Percentiles rank a stretch among this genome's conserved stretches.
Evolutionary conservation across 139 green algal genomes (phyloP).

Genomic region (Asterochloris sp.): DNA sequence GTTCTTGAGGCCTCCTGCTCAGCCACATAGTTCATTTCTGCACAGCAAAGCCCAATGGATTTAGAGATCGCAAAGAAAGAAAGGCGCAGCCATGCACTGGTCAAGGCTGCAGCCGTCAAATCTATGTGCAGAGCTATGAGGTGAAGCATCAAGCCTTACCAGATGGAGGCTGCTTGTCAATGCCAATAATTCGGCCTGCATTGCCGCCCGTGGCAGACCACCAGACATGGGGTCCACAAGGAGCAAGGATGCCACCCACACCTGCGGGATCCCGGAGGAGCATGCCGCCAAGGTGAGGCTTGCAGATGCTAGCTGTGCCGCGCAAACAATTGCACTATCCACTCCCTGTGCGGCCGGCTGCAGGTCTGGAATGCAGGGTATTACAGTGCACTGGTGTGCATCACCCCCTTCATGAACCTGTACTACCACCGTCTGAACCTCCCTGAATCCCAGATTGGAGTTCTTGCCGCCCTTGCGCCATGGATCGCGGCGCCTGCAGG

Average conservation of each 20-base stretch:
- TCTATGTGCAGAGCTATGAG: too few relatives aligned
- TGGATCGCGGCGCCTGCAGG: conserved; percentile 25
- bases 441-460: conserved; percentile 23
- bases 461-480: conserved; percentile 23
- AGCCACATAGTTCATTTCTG: background rate
- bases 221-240: too few relatives aligned
- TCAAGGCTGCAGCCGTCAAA: too few relatives aligned
- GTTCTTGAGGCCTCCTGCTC: conserved; percentile 26
- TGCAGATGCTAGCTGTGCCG: too few relatives aligned
- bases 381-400: conserved; percentile 2
- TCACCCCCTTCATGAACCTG: conserved; percentile 29
- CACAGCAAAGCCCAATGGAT: too few relatives aligned
- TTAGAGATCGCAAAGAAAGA: too few relatives aligned
- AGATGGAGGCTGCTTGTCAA: too few relatives aligned
- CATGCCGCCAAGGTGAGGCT: background rate
- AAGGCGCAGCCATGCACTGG: too few relatives aligned
- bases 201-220: too few relatives aligned
- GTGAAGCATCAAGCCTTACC: too few relatives aligned
- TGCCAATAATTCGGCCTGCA: too few relatives aligned
- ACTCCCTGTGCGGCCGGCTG: background rate
- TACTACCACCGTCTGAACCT: conserved; percentile 8
- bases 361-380: conserved; percentile 19
- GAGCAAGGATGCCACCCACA: background rate
- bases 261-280: background rate
- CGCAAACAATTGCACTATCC: background rate